Evolutionary conservation across 768 basidiomycete genomes (phyloP).

Genomic region (Phaeotremella fagi): DNA sequence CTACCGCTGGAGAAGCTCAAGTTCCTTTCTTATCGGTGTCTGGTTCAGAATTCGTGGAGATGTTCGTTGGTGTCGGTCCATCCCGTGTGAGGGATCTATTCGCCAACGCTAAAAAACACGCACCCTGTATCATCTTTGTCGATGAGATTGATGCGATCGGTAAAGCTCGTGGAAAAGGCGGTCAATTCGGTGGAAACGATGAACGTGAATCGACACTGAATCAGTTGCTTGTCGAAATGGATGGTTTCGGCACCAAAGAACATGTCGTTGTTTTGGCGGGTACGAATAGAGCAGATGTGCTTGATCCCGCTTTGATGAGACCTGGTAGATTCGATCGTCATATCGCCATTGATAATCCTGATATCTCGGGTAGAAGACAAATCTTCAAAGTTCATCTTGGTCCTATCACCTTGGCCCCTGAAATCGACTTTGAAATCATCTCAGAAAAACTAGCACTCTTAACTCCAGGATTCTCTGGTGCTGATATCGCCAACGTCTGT

Average conservation of each 20-base stretch:
- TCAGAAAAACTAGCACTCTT: constrained; percentile 92
- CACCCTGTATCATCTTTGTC: constrained; percentile 97
- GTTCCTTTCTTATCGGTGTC: constrained; percentile 98
- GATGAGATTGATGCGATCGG: constrained; percentile 99
- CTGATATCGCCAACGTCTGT: constrained; percentile 97
- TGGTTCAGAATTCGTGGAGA: constrained; percentile 98
- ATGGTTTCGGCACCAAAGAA: constrained; percentile 95
- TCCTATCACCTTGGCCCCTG: constrained; percentile 64
- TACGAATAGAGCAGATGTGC: constrained; percentile 93
- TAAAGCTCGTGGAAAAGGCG: constrained; percentile 74
- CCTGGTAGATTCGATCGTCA: constrained; percentile 97
- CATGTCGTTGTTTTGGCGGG: constrained; percentile 95
- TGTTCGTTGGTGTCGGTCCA: constrained; percentile 99
- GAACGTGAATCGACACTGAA: constrained; percentile 97
- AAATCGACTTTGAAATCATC: constrained; percentile 51
- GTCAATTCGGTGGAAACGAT: constrained; percentile 87
- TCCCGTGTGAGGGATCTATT: constrained; percentile 96
- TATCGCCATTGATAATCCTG: constrained; percentile 89
- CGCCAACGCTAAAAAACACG: constrained; percentile 93
- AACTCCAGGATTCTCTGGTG: constrained; percentile 97
- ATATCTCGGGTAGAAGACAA: constrained; percentile 85
- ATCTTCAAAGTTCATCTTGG: constrained; percentile 89
- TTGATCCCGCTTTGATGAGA: constrained; percentile 90
- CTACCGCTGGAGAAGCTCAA: constrained; percentile 94
- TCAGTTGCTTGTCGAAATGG: constrained; percentile 98